Evolutionary conservation across 1,139 yeast species (phyloP), one percentile per base, ranked within the genome.

Genomic region (Geotrichum europaeum): DNA sequence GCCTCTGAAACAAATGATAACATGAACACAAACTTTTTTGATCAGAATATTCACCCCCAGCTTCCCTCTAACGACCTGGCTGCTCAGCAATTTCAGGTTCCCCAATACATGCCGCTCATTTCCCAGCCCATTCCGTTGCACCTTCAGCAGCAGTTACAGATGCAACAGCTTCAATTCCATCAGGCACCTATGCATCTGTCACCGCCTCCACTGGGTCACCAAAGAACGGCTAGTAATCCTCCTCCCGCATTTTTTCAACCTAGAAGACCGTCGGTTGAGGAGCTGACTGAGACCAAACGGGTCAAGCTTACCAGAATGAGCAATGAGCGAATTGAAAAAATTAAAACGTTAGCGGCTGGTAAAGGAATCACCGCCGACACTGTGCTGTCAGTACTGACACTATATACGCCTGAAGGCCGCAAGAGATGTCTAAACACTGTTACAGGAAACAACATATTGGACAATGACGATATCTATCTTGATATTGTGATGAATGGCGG

Each of bases 291-390:
- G 20, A 50, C 57, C 22, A 36, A 64, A 68, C 70, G 13, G 63
- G 73, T 72, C 59, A 68, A 69, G 61, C 68, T 72, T 34, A 65
- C 73, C n/a, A 61, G 64, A 25, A 70, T 72, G 73, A 69, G 70
- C 12, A 65, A 65, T 4, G 64, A 63, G 34, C 62, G 75, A 34
- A 65, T 68, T 36, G 66, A 60, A 22, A 62, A 65, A 49, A 72
- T 72, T 57, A 66, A 68, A 51, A 61, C 61, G 36, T 64, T 72
- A 54, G 75, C 75, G 3, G 59, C 53, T 3, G 68, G 63, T 30
- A 71, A 72, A 66, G 71, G 70, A 15, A 72, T 72, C 58, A 71
- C 68, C 43, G 60, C 65, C 43, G 70, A 68, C 15, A 69, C 72
- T 2, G 74, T 72, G 18, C 72, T 72, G 51, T 64, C 69, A 24